Base-by-base conservation (phyloP, 805 yeast genomes). In the Candida wancherniae region DNA sequence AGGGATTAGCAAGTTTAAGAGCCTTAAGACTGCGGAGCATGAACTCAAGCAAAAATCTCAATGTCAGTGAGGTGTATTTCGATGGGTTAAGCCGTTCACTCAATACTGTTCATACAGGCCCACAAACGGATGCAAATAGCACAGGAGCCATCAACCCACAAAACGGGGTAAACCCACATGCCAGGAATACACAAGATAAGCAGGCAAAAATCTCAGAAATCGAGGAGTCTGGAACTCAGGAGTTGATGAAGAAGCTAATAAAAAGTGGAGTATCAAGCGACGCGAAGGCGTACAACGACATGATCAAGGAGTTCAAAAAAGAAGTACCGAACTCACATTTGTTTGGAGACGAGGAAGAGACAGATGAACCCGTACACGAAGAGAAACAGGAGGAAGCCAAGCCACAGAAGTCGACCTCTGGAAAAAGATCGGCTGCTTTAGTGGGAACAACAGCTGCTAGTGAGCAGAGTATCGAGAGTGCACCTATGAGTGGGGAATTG, bases 11-110 rank as follows among this genome's bases (percentile, higher is more conserved):
- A 3, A 59, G 63, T 19, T 49, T 72, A 6, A 53, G 51, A 15
- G 52, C 50, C 18, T 43, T 74, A 33, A 51, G 44, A 27, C 52
- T 50, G 15, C 55, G 58, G 26, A 56, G 55, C 9, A 27, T 69
- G 26, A 69, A 72, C 44, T 69, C 74, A 0, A 57, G 57, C 38
- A 64, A 53, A 37, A 62, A 61, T 40, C 50, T 72, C 34, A 65
- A 52, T 42, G 56, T 55, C 18, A 60, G 47, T 37, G 68, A 53
- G 28, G 58, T 54, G 28, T 57, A 49, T 41, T 64, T 59, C 36
- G 49, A 58, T 34, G 38, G 61, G 17, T 39, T 55, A 33, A 48
- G 58, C 33, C 47, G 43, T 25, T 30, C 56, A 2, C 40, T 53
- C 21, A 58, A 57, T 33, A 49, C 57, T 1, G 55, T 50, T 2